Evolutionary conservation across 352 stramenopile genomes (phyloP), one percentile per base, ranked within the genome.

Genomic region (Halophytophthora polymorphica): DNA sequence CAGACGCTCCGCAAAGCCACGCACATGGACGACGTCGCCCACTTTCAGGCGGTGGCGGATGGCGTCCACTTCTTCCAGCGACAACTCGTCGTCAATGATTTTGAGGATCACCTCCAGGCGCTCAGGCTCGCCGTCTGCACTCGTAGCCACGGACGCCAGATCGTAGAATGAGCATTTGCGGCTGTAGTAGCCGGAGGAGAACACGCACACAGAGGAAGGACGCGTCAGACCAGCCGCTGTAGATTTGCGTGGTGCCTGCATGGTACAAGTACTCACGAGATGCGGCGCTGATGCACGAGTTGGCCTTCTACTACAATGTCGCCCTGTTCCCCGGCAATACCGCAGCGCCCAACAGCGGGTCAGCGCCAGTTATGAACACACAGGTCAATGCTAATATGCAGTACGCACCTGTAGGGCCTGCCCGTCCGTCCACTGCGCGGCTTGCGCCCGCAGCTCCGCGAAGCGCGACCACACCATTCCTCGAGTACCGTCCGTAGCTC

Each of bases 151-250:
- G 2, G 69, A 74, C 19, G 65, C 69, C 44, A 93, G 53, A 57
- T 93, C 83, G 35, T 77, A 89, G 68, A 93, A 93, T 15, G 71
- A 86, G 50, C 77, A 90, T 50, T 72, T 86, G 13, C 77, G 74
- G 19, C 81, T 89, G 17, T 2, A 15, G 53, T 13, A 50, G n/a
- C 19, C 4, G 19, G 18, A 13, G 25, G 17, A 25, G 3, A 39
- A 23, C 49, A 25, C 8, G 50, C 22, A 44, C 33, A 28, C 7
- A 43, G 18, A 21, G 11, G 18, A 2, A 42, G 12, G 1, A 22
- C 17, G 10, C 11, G 25, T 41, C 21, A 19, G 23, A 31, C 25
- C 25, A 31, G 25, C 25, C 4, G 4, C 8, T 15, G n/a, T 31
- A 28, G 44, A 1, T 0, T 22, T 15, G 11, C 2, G 6, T 3